Conservation (phyloP, 129 eudicot genomes). For the Tagetes erecta region DNA sequence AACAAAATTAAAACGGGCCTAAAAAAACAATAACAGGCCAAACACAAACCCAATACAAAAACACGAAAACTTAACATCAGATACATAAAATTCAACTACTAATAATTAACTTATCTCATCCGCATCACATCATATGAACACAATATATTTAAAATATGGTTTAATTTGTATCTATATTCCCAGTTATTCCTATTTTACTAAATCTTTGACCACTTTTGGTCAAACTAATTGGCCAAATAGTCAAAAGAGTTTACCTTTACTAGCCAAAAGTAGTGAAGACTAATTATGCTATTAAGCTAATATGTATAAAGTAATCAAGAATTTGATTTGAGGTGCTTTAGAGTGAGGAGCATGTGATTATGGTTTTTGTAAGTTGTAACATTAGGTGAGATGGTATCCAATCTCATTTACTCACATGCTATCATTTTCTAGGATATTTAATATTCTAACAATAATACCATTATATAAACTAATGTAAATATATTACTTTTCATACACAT, state of each 20-base stretch:
- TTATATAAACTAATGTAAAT: neutral
- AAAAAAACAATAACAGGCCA: no score
- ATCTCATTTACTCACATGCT: conserved; percentile 16
- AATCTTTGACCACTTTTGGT: conserved; percentile 26
- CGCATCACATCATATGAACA: neutral
- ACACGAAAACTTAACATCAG: no score
- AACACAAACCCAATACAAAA: no score
- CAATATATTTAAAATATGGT: neutral
- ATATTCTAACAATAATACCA: neutral
- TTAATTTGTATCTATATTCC: neutral
- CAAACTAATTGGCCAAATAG: conserved; percentile 34
- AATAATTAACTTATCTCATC: no score
- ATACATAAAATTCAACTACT: no score
- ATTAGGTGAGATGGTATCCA: conserved; percentile 18
- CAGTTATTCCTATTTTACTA: neutral
- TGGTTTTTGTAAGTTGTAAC: conserved; percentile 14
- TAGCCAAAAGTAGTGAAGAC: conserved; percentile 28
- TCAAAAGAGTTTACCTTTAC: conserved; percentile 28
- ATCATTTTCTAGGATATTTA: neutral
- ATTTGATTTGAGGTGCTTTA: conserved; percentile 27
- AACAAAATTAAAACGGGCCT: no score
- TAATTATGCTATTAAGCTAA: conserved; percentile 20
- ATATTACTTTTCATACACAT: neutral
- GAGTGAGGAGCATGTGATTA: conserved; percentile 41
- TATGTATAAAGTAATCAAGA: conserved; percentile 28